A percentile compares a stretch with the other conserved stretches of the same genome.
Evolutionary conservation across 2,329 filamentous ascomycete genomes (phyloP).

Genomic region (Sporothrix sp.): DNA sequence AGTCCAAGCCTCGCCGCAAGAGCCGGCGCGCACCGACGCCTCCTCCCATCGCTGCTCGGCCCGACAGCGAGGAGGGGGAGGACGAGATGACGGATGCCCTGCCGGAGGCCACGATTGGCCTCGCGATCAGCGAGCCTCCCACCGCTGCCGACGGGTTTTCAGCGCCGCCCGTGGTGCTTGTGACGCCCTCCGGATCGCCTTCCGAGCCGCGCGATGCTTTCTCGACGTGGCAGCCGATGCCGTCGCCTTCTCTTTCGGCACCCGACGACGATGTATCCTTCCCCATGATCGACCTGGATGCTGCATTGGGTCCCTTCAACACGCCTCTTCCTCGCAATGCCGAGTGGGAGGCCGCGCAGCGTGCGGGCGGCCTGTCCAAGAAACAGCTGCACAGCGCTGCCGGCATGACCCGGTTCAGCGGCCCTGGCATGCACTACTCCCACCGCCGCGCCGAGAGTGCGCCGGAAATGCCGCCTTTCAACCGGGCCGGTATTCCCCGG

Average conservation of each 20-base stretch:
- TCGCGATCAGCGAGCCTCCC: conserved; percentile 20
- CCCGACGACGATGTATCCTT: conserved; percentile 56
- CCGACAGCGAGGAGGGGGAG: conserved; percentile 23
- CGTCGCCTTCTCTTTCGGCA: conserved; percentile 20
- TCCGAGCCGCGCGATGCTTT: conserved; percentile 18
- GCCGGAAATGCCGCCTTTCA: conserved; percentile 68
- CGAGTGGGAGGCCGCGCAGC: conserved; percentile 59
- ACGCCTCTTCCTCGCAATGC: conserved; percentile 57
- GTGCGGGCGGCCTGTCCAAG: conserved; percentile 45
- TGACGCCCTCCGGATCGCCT: conserved; percentile 31
- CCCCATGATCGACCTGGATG: conserved; percentile 87
- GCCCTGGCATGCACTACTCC: conserved; percentile 61
- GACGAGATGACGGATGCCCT: no score
- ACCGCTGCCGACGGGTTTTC: not conserved
- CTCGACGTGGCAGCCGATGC: conserved; percentile 30
- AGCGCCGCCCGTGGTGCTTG: conserved; percentile 29
- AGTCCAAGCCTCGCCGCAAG: conserved; percentile 42
- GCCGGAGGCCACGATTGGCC: conserved; percentile 21
- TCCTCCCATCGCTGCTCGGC: conserved; percentile 26
- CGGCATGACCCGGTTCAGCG: conserved; percentile 57
- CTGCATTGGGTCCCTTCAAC: conserved; percentile 84
- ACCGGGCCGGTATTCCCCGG: conserved; percentile 50
- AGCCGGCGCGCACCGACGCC: conserved; percentile 39
- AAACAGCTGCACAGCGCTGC: conserved; percentile 69
- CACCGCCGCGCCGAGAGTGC: conserved; percentile 73